phyloP scores from a whole-genome alignment of 176 grass and related monocot genomes.

The Phragmites australis region DNA sequence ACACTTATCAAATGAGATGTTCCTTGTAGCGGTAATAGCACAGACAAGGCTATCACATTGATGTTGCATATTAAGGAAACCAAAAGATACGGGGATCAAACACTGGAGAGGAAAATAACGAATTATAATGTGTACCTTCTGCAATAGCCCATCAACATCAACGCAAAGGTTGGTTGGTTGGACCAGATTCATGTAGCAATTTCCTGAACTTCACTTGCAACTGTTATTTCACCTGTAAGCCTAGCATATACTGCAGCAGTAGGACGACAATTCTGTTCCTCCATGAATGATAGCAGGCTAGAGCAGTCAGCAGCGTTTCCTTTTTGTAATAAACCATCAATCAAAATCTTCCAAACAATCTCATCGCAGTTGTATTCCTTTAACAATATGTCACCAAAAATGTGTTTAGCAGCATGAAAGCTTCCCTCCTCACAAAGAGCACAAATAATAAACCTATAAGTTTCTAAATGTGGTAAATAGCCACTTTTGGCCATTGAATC shows the following conservation, averaged over 20 bases:
- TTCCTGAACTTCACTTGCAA: conserved; percentile 39
- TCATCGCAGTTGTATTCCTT: conserved; percentile 82
- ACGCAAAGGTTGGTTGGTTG: conserved; percentile 24
- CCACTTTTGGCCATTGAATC: conserved; percentile 64
- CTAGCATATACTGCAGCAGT: conserved; percentile 51
- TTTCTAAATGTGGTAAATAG: conserved; percentile 66
- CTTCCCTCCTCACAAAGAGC: conserved; percentile 68
- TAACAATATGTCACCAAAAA: conserved; percentile 62
- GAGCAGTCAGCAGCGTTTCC: conserved; percentile 57
- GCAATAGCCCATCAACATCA: conserved; percentile 11
- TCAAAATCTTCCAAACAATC: conserved; percentile 83
- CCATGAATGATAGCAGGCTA: conserved; percentile 62
- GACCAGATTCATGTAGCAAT: conserved; percentile 34
- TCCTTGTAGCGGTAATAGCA: not conserved
- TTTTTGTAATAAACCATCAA: conserved; percentile 66
- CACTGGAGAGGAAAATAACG: not conserved
- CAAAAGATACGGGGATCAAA: not conserved
- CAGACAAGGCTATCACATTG: not conserved
- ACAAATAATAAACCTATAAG: conserved; percentile 73
- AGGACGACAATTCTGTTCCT: conserved; percentile 52
- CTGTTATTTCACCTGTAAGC: conserved; percentile 48
- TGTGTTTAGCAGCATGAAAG: conserved; percentile 54
- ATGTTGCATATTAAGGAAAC: not conserved
- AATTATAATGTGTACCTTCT: conserved; percentile 25
- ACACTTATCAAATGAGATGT: conserved; percentile 16